phyloP scores from a whole-genome alignment of 2,329 filamentous ascomycete genomes.

The Rhinocladiella similis region DNA sequence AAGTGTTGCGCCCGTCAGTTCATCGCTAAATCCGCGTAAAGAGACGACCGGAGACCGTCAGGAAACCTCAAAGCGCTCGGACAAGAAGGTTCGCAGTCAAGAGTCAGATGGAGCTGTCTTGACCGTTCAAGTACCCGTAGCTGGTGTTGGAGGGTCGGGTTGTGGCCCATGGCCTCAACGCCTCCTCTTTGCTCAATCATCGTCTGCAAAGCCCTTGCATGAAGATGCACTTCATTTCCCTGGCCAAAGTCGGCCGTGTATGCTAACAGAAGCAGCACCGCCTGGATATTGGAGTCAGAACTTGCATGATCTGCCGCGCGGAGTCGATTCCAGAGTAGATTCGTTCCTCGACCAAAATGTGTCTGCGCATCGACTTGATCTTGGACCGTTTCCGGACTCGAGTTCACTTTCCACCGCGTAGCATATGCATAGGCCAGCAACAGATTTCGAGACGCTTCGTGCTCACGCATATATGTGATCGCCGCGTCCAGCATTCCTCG shows the following conservation, averaged over 20 bases:
- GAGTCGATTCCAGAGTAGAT: slow-evolving; percentile 26
- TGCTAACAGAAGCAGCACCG: slow-evolving; percentile 26
- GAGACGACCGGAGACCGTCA: slow-evolving; percentile 9
- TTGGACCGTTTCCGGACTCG: slow-evolving; percentile 13
- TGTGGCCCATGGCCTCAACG: slow-evolving; percentile 17
- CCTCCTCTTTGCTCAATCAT: slow-evolving; percentile 28
- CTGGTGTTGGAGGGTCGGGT: slow-evolving; percentile 21
- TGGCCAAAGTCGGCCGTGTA: slow-evolving; percentile 27
- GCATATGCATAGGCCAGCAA: slow-evolving; percentile 23
- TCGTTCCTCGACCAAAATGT: slow-evolving; percentile 24
- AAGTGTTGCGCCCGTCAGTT: no score
- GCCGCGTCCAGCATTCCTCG: slow-evolving; percentile 8
- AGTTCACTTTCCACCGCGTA: slow-evolving; percentile 7
- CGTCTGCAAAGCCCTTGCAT: slow-evolving; percentile 22
- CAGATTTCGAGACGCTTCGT: slow-evolving; percentile 21
- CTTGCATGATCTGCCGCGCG: slow-evolving; percentile 18
- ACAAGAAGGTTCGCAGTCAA: slow-evolving; percentile 18
- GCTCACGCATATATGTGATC: slow-evolving; percentile 18
- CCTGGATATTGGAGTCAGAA: slow-evolving; percentile 27
- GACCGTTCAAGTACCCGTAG: slow-evolving; percentile 19
- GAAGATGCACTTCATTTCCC: slow-evolving; percentile 17
- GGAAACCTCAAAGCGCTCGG: slow-evolving; percentile 17
- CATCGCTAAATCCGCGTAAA: no score
- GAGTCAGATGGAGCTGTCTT: slow-evolving; percentile 20
- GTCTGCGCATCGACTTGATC: slow-evolving; percentile 23